Evolutionary conservation across 306 rosid species (phyloP).

Genomic region (Hippophae gyantsensis): DNA sequence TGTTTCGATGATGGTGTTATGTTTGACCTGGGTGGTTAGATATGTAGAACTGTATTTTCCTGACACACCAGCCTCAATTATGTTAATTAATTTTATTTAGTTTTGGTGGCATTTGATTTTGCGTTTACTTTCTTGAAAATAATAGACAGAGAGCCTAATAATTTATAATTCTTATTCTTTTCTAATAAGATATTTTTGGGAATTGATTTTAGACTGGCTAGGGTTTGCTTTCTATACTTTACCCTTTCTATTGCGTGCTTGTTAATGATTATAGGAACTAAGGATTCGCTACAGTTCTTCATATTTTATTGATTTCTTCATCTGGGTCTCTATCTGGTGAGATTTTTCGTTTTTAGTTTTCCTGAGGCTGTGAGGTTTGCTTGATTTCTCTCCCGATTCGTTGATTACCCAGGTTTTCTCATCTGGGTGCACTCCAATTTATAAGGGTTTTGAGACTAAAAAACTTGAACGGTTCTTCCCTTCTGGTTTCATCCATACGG

Average conservation of each 20-base stretch:
- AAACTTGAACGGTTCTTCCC: slow-evolving; percentile 1
- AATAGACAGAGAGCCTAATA: slow-evolving; percentile 11
- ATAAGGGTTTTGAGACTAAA: slow-evolving; percentile 9
- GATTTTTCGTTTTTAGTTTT: background rate
- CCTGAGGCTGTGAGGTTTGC: slow-evolving; percentile 13
- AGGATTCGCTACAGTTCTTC: slow-evolving; percentile 32
- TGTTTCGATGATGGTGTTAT: slow-evolving; percentile 12
- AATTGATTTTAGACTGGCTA: slow-evolving; percentile 33
- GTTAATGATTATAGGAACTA: slow-evolving; percentile 27
- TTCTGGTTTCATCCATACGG: slow-evolving; percentile 6
- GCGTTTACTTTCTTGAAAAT: slow-evolving; percentile 9
- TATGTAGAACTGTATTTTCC: slow-evolving; percentile 19
- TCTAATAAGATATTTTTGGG: slow-evolving; percentile 17
- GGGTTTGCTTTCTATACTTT: slow-evolving; percentile 42
- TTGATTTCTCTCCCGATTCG: slow-evolving; percentile 9
- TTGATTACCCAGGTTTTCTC: slow-evolving; percentile 19
- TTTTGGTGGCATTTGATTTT: slow-evolving; percentile 26
- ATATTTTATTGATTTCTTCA: slow-evolving; percentile 25
- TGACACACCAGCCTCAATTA: slow-evolving; percentile 31
- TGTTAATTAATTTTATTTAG: slow-evolving; percentile 7
- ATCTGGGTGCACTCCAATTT: slow-evolving; percentile 13
- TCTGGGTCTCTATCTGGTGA: slow-evolving; percentile 4
- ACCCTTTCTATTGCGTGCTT: slow-evolving; percentile 16
- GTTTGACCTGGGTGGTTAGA: slow-evolving; percentile 25
- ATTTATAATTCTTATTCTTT: slow-evolving; percentile 18